Conservation (phyloP, 2,329 filamentous ascomycete genomes). For the Cercospora berteroae region DNA sequence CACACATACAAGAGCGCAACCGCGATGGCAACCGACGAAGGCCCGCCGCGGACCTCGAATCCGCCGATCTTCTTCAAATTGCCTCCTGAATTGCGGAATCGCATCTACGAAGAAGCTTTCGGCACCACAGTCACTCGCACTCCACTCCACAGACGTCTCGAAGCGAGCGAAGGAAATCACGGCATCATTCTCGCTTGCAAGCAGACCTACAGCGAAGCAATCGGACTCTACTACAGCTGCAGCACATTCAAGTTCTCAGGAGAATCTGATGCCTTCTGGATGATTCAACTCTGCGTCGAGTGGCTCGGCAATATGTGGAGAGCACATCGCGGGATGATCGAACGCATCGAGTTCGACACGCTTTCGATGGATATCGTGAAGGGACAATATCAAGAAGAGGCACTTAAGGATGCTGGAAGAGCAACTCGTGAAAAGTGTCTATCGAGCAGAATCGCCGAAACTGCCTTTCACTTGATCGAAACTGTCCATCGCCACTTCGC, state of each 20-base stretch:
- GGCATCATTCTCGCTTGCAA: slow-evolving; percentile 19
- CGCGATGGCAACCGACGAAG: not conserved
- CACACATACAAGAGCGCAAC: not conserved
- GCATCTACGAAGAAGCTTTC: slow-evolving; percentile 11
- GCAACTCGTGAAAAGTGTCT: not conserved
- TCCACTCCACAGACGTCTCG: not conserved
- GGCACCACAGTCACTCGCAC: not conserved
- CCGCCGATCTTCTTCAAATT: not conserved
- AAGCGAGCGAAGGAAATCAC: not conserved
- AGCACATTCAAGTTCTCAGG: slow-evolving; percentile 4
- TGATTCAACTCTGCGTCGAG: not conserved
- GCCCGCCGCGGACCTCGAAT: not conserved
- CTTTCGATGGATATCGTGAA: not conserved
- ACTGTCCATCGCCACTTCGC: not conserved
- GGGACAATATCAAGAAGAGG: not conserved
- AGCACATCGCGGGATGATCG: not conserved
- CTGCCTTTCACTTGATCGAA: not conserved
- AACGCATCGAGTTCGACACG: not conserved
- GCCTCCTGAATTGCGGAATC: slow-evolving; percentile 15
- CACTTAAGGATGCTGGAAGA: not conserved
- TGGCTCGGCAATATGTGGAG: not conserved
- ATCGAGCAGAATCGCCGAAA: not conserved
- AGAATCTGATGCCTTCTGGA: not conserved
- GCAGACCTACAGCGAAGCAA: slow-evolving; percentile 15
- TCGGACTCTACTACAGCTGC: slow-evolving; percentile 16